These are phyloP conservation scores for Aurinia saxatilis DNA, from an alignment of 345 rosid species.

Conservation along the genomic window DNA sequence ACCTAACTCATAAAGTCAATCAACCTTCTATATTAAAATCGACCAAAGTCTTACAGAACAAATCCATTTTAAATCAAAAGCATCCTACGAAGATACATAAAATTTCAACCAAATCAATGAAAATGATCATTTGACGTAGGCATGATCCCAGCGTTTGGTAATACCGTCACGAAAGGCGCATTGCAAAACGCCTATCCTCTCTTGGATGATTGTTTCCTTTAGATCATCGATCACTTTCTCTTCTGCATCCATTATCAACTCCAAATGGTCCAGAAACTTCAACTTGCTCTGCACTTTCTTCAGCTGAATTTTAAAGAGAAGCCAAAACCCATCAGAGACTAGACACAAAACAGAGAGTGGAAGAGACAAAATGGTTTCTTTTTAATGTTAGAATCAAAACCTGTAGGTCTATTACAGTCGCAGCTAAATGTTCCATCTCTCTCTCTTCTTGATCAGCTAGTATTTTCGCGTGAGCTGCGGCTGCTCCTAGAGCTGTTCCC, in stretches of 20 bases:
- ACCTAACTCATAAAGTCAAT: neutral
- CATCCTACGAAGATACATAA: neutral
- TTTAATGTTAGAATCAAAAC: constrained; percentile 24
- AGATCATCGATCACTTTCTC: constrained; percentile 44
- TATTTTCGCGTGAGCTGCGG: constrained; percentile 71
- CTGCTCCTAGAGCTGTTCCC: constrained; percentile 75
- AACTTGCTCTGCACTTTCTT: constrained; percentile 65
- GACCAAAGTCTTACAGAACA: neutral
- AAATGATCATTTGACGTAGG: constrained; percentile 18
- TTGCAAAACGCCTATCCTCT: constrained; percentile 41
- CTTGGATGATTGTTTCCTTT: constrained; percentile 38
- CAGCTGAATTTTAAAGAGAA: constrained; percentile 34
- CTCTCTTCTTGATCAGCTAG: constrained; percentile 85
- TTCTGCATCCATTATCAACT: constrained; percentile 74
- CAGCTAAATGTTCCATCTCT: constrained; percentile 60
- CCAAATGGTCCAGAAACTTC: constrained; percentile 58
- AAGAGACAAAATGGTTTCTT: neutral
- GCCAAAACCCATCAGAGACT: neutral
- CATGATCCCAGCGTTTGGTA: constrained; percentile 55
- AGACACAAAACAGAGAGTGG: neutral
- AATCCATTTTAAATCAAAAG: neutral
- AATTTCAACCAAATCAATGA: neutral
- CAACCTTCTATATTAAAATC: neutral
- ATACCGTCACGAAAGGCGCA: constrained; percentile 40
- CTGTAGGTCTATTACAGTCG: constrained; percentile 64